A percentile compares a stretch with the other conserved stretches of the same genome.
Evolutionary conservation across 164 flowering plant genomes (phyloP).

Genomic region (Euptelea pleiosperma): DNA sequence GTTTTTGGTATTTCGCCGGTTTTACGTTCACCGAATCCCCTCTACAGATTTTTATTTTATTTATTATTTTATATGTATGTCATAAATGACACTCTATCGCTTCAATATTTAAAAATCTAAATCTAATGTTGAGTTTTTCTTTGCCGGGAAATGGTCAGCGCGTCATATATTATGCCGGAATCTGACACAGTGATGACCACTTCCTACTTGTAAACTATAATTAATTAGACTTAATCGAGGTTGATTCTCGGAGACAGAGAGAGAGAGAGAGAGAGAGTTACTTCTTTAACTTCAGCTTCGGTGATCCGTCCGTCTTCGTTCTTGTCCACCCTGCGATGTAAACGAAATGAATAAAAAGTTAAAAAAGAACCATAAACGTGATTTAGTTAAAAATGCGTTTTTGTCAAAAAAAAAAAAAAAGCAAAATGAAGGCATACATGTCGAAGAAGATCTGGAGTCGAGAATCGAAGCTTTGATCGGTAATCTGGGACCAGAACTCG

Average conservation of each 20-base stretch:
- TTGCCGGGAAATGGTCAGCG: too few species aligned
- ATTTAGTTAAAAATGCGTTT: too few species aligned
- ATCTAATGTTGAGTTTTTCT: too few species aligned
- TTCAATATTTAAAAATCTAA: too few species aligned
- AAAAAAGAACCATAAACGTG: too few species aligned
- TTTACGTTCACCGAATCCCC: constrained; percentile 13
- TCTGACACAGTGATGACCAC: constrained; percentile 19
- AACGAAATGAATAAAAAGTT: background rate
- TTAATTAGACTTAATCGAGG: too few species aligned
- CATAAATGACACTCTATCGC: too few species aligned
- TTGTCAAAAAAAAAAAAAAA: too few species aligned
- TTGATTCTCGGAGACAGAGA: too few species aligned
- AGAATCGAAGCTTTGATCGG: constrained; percentile 96
- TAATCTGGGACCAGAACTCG: constrained; percentile 87
- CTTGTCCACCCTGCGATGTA: constrained; percentile 79
- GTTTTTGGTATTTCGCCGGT: constrained; percentile 13
- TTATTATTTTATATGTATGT: too few species aligned
- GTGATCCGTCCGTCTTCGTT: constrained; percentile 89
- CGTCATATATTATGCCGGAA: too few species aligned
- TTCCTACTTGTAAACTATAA: background rate
- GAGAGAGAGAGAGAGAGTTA: constrained; percentile 14
- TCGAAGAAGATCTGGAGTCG: constrained; percentile 99
- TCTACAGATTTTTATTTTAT: constrained; percentile 1
- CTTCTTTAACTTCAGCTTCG: constrained; percentile 97
- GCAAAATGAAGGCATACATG: constrained; percentile 71